Percentiles rank a stretch among this genome's conserved stretches.
phyloP scores from a whole-genome alignment of 441 rosid species.

The Capsella rubella region DNA sequence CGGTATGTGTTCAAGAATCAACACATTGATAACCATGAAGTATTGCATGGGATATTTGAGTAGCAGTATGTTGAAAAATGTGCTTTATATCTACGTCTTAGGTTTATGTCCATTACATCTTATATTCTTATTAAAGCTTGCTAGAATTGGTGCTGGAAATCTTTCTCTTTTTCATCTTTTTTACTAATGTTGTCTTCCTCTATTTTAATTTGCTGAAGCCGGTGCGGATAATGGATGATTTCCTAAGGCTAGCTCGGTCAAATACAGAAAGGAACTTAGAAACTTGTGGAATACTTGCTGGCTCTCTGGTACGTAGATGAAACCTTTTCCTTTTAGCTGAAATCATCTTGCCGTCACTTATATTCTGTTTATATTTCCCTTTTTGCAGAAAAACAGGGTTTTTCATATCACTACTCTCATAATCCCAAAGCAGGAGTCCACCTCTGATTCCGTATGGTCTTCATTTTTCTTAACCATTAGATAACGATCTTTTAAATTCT shows the following conservation, averaged over 20 bases:
- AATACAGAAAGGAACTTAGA: constrained; percentile 89
- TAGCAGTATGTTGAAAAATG: neutral
- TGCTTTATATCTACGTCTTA: neutral
- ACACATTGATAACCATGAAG: neutral
- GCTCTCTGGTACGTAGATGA: constrained; percentile 71
- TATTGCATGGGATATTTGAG: constrained; percentile 10
- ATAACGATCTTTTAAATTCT: neutral
- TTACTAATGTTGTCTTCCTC: constrained; percentile 29
- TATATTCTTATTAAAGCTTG: neutral
- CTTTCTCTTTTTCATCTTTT: constrained; percentile 24
- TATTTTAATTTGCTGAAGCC: constrained; percentile 59
- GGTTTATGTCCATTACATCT: neutral
- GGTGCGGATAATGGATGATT: constrained; percentile 86
- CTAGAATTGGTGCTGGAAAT: neutral
- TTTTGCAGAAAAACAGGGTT: constrained; percentile 82
- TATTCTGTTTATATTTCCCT: neutral
- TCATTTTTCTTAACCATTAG: neutral
- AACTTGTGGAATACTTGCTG: constrained; percentile 96
- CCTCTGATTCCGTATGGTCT: constrained; percentile 86
- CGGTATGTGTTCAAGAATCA: neutral
- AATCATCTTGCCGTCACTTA: constrained; percentile 25
- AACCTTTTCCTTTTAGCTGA: neutral
- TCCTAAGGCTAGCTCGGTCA: constrained; percentile 77
- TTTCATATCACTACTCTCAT: constrained; percentile 93
- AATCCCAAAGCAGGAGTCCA: constrained; percentile 96